Conservation (phyloP, 331 rosid species). For the Spiraea crenata region DNA sequence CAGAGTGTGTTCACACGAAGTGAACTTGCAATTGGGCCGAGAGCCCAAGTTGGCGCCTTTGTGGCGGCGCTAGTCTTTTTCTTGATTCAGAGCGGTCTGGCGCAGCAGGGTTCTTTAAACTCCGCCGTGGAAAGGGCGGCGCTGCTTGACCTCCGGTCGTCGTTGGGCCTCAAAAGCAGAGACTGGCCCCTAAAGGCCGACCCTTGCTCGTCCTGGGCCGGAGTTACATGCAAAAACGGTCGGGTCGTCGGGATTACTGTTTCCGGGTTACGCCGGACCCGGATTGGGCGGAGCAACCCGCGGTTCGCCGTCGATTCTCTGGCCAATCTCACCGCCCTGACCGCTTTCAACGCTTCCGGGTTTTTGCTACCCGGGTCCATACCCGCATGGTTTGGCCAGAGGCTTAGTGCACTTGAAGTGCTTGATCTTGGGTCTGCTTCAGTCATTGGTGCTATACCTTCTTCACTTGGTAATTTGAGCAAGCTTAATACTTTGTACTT, state of each 20-base stretch:
- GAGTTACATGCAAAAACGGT: constrained; percentile 55
- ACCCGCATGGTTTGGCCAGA: constrained; percentile 76
- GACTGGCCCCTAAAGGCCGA: constrained; percentile 74
- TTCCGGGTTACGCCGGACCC: constrained; percentile 67
- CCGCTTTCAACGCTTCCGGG: constrained; percentile 77
- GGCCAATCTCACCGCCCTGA: constrained; percentile 52
- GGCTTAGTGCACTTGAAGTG: constrained; percentile 43
- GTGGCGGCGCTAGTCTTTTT: constrained; percentile 28
- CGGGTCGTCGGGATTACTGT: constrained; percentile 50
- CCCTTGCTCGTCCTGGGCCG: constrained; percentile 71
- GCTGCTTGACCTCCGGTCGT: constrained; percentile 63
- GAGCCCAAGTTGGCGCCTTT: constrained; percentile 31
- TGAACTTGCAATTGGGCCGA: constrained; percentile 38
- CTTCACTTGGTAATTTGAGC: constrained; percentile 59
- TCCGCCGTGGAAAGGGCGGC: constrained; percentile 56
- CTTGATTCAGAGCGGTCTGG: constrained; percentile 41
- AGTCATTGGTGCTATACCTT: constrained; percentile 54
- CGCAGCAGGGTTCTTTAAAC: constrained; percentile 35
- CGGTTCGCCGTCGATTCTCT: constrained; percentile 60
- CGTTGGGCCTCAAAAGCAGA: constrained; percentile 64
- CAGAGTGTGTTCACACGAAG: constrained; percentile 22
- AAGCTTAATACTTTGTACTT: constrained; percentile 42
- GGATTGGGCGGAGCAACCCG: constrained; percentile 34
- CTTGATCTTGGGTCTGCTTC: constrained; percentile 70
- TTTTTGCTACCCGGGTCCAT: constrained; percentile 77